Conservation (phyloP, 2,329 filamentous ascomycete genomes). For the Botrytis tulipae region DNA sequence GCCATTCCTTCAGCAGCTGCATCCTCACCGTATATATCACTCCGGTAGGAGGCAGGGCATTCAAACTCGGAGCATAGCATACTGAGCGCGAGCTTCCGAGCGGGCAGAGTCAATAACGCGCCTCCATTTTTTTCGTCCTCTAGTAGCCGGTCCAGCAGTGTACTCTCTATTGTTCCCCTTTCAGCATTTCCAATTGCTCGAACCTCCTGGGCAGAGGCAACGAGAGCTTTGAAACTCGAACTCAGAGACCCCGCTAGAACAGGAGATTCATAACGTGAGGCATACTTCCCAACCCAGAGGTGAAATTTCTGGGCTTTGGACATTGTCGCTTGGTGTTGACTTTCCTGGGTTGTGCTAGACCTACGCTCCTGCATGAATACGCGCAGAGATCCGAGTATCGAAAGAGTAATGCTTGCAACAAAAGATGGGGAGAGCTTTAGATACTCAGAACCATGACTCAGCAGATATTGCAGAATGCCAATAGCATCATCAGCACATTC, state of each 20-base stretch:
- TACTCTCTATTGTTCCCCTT: slow-evolving; percentile 71
- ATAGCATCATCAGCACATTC: slow-evolving; percentile 90
- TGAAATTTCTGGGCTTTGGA: slow-evolving; percentile 74
- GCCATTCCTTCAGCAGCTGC: slow-evolving; percentile 59
- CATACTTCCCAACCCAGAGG: slow-evolving; percentile 70
- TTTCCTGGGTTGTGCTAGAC: slow-evolving; percentile 80
- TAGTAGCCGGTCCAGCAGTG: slow-evolving; percentile 74
- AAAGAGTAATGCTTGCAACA: slow-evolving; percentile 75
- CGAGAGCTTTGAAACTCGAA: slow-evolving; percentile 63
- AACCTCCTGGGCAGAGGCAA: slow-evolving; percentile 66
- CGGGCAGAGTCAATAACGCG: slow-evolving; percentile 67
- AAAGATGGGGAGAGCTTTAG: slow-evolving; percentile 69
- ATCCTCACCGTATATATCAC: slow-evolving; percentile 71
- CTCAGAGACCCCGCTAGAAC: slow-evolving; percentile 42
- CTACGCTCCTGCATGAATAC: slow-evolving; percentile 73
- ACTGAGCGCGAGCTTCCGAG: slow-evolving; percentile 66
- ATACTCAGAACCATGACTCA: slow-evolving; percentile 64
- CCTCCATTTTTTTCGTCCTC: slow-evolving; percentile 63
- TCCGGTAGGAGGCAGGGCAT: slow-evolving; percentile 52
- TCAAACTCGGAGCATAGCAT: slow-evolving; percentile 76
- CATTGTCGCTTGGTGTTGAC: slow-evolving; percentile 74
- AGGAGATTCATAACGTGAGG: slow-evolving; percentile 59
- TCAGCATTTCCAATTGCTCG: slow-evolving; percentile 67
- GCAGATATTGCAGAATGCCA: slow-evolving; percentile 80
- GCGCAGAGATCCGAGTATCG: slow-evolving; percentile 74